These are phyloP conservation scores for Russula dissimulans DNA, from an alignment of 768 basidiomycete genomes.

Conservation along the genomic window DNA sequence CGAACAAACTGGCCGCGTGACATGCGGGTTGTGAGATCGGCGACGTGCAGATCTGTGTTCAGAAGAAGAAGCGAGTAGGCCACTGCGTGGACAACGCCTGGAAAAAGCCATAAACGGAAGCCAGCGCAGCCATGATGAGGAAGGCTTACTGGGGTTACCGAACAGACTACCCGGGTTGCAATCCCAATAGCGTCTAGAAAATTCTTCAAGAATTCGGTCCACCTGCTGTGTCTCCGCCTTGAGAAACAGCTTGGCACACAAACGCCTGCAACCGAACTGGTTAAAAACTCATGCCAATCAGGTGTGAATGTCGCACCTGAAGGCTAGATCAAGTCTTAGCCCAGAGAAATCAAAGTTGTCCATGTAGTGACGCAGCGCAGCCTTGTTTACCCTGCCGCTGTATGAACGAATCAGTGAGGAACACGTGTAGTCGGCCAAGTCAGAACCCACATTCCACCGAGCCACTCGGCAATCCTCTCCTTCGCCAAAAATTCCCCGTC, in stretches of 20 bases:
- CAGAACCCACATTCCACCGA: constrained; percentile 80
- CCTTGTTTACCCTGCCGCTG: constrained; percentile 70
- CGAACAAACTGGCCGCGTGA: constrained; percentile 85
- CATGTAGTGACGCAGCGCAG: constrained; percentile 72
- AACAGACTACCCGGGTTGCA: constrained; percentile 79
- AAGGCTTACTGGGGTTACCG: constrained; percentile 68
- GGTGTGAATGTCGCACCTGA: constrained; percentile 44
- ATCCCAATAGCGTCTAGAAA: constrained; percentile 84
- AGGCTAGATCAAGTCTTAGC: constrained; percentile 78
- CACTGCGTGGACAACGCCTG: constrained; percentile 92
- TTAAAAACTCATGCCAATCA: neutral
- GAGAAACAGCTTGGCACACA: constrained; percentile 87
- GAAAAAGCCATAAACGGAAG: constrained; percentile 2
- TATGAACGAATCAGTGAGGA: constrained; percentile 4
- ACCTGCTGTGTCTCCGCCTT: constrained; percentile 98
- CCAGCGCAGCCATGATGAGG: constrained; percentile 4
- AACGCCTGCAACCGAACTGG: constrained; percentile 39
- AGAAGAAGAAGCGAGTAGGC: constrained; percentile 87
- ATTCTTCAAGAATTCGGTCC: constrained; percentile 89
- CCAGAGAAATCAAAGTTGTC: constrained; percentile 81
- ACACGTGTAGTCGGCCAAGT: neutral
- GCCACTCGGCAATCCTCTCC: constrained; percentile 94
- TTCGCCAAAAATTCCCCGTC: constrained; percentile 76
- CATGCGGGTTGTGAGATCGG: constrained; percentile 83
- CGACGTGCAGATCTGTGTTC: constrained; percentile 97